These are phyloP conservation scores for Daldinia grandis DNA, from an alignment of 495 filamentous ascomycete genomes.

Conservation along the genomic window DNA sequence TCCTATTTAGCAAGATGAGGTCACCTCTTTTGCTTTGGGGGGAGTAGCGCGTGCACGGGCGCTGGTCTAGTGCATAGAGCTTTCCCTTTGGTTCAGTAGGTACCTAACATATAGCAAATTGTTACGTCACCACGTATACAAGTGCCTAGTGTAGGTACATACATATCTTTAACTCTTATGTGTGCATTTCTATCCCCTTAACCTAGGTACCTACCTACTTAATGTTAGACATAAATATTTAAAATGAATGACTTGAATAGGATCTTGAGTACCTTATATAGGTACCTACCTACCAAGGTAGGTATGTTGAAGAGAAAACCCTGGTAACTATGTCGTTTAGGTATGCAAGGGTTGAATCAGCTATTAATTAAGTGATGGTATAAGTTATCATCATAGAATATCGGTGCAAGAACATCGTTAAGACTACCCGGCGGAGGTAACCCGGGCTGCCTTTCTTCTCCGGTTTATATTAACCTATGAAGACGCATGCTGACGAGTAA, in stretches of 20 bases:
- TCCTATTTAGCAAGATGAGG: slow-evolving; percentile 23
- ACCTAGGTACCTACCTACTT: no score
- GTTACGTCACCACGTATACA: slow-evolving; percentile 8
- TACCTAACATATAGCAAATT: no score
- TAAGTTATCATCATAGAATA: slow-evolving; percentile 15
- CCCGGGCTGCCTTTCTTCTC: not conserved
- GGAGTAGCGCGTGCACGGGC: slow-evolving; percentile 1
- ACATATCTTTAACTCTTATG: not conserved
- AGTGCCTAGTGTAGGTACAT: not conserved
- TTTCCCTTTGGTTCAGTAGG: not conserved
- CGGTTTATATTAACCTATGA: not conserved
- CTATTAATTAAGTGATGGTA: slow-evolving; percentile 2
- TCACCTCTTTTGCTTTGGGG: slow-evolving; percentile 13
- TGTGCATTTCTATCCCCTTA: not conserved
- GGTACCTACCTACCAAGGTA: no score
- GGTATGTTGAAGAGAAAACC: not conserved
- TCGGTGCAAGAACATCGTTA: not conserved
- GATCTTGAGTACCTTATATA: not conserved
- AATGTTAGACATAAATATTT: not conserved
- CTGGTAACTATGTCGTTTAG: not conserved
- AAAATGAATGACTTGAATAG: not conserved
- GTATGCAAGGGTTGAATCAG: slow-evolving; percentile 1
- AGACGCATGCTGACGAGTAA: not conserved
- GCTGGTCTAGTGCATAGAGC: not conserved
- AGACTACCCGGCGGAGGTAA: not conserved